Evolutionary conservation across 176 grass and related monocot genomes (phyloP).

Genomic region (Musa troglodytarum): DNA sequence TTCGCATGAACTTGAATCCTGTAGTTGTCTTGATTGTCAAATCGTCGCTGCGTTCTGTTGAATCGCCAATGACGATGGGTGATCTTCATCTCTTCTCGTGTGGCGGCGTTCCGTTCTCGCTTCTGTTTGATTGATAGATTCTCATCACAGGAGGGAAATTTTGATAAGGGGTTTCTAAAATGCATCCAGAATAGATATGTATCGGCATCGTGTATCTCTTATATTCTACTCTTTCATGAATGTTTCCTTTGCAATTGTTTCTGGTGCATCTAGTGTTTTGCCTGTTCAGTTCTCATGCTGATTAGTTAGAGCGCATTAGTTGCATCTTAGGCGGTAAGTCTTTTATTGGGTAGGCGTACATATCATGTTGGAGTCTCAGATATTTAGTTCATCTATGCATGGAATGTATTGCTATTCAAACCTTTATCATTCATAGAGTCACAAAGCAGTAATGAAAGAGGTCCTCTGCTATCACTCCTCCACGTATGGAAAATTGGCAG

Average conservation of each 20-base stretch:
- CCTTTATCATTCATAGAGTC: no score
- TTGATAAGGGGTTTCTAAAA: neutral
- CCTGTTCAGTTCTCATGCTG: neutral
- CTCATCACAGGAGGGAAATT: no score
- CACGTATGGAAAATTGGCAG: no score
- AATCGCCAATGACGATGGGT: neutral
- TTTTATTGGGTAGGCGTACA: neutral
- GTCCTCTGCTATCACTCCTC: no score
- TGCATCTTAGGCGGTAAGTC: no score
- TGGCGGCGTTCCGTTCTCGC: no score
- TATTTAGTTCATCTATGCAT: neutral
- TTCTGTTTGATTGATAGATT: no score
- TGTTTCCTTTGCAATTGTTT: neutral
- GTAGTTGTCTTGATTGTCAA: neutral
- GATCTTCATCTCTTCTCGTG: neutral
- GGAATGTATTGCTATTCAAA: no score
- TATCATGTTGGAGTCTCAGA: neutral
- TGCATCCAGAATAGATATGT: neutral
- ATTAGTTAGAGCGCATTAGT: neutral
- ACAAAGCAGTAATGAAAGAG: no score
- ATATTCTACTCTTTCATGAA: no score
- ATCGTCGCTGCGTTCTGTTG: constrained; percentile 24
- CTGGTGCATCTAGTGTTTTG: neutral
- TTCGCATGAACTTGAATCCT: neutral
- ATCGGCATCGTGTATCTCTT: no score